Evolutionary conservation across 768 basidiomycete genomes (phyloP).

Genomic region (Boletus fagicola): DNA sequence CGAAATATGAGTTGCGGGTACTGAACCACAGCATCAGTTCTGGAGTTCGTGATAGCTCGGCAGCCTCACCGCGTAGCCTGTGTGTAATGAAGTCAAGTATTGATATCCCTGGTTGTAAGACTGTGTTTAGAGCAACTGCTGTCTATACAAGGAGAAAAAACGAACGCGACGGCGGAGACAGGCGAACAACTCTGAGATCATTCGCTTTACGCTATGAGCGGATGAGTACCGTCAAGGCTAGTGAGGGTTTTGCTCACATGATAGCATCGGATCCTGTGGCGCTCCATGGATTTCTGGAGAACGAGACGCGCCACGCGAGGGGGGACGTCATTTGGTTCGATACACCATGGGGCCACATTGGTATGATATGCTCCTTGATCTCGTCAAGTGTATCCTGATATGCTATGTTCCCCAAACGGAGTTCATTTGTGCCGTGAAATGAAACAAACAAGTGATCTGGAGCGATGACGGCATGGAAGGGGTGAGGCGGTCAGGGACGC

Average conservation of each 20-base stretch:
- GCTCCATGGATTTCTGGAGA: slow-evolving; percentile 68
- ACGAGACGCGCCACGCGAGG: slow-evolving; percentile 57
- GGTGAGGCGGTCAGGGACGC: slow-evolving; percentile 23
- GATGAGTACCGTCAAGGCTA: slow-evolving; percentile 22
- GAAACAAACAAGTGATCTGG: slow-evolving; percentile 74
- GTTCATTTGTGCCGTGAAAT: slow-evolving; percentile 62
- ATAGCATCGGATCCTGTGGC: slow-evolving; percentile 51
- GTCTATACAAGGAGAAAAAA: slow-evolving; percentile 10
- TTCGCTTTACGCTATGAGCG: slow-evolving; percentile 49
- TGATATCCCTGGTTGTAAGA: slow-evolving; percentile 56
- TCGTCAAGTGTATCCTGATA: slow-evolving; percentile 59
- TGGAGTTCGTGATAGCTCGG: slow-evolving; percentile 12
- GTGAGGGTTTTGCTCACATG: slow-evolving; percentile 40
- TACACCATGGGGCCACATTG: slow-evolving; percentile 68
- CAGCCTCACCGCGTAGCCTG: slow-evolving; percentile 47
- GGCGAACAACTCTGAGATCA: slow-evolving; percentile 60
- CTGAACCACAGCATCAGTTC: slow-evolving; percentile 32
- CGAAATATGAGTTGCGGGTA: slow-evolving; percentile 69
- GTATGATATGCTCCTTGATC: slow-evolving; percentile 53
- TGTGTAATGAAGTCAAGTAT: slow-evolving; percentile 63
- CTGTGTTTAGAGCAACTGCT: slow-evolving; percentile 9
- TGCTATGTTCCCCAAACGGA: slow-evolving; percentile 45
- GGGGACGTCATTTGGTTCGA: slow-evolving; percentile 40
- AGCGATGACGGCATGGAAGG: slow-evolving; percentile 22
- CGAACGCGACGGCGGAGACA: slow-evolving; percentile 59